A percentile compares a stretch with the other conserved stretches of the same genome.
These are phyloP conservation scores for Hemileia vastatrix DNA, from an alignment of 1,284 basidiomycete genomes.

Conservation along the genomic window DNA sequence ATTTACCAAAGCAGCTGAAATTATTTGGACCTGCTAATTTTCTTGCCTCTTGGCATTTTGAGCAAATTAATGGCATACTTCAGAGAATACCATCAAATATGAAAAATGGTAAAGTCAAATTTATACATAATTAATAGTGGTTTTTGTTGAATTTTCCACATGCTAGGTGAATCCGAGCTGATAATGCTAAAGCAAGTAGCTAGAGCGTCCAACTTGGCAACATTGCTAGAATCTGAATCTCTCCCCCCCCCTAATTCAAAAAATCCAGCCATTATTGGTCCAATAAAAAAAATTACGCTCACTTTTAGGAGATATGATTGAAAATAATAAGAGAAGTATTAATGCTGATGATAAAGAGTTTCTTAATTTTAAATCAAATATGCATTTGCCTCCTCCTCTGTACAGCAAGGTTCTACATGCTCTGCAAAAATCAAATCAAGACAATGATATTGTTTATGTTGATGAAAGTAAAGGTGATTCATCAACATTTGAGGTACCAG, in stretches of 20 bases:
- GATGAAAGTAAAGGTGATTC: slow-evolving; percentile 1
- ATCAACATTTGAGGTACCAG: background rate
- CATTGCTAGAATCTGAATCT: too few relatives aligned
- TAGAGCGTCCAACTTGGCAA: too few relatives aligned
- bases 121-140: too few relatives aligned
- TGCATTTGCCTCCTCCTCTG: background rate
- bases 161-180: too few relatives aligned
- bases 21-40: slow-evolving; percentile 11
- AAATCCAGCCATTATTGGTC: too few relatives aligned
- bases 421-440: background rate
- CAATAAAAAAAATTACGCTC: too few relatives aligned
- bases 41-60: slow-evolving; percentile 17
- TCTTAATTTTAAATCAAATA: background rate
- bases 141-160: too few relatives aligned
- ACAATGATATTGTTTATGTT: background rate
- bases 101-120: background rate
- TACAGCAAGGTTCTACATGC: background rate
- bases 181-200: too few relatives aligned
- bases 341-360: background rate
- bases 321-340: background rate
- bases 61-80: slow-evolving; percentile 17
- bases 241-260: too few relatives aligned
- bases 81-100: slow-evolving; percentile 12
- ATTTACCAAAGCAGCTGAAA: slow-evolving; percentile 4
- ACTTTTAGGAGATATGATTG: background rate